Evolutionary conservation across 805 yeast species (phyloP), one percentile per base, ranked within the genome.

Genomic region (Metschnikowia aberdeeniae): DNA sequence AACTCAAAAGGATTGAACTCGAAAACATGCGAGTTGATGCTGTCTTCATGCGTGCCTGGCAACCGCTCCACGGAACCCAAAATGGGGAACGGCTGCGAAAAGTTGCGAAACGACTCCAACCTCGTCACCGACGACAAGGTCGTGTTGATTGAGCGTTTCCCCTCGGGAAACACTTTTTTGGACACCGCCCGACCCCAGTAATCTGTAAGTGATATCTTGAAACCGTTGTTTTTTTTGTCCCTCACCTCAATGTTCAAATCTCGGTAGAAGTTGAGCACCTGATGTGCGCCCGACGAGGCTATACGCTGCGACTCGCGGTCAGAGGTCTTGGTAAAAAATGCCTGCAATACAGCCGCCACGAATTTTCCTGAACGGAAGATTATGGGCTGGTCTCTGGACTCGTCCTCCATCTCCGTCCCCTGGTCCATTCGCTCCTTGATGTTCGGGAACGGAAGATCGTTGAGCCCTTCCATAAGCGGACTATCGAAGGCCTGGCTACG

Each of bases 101-200:
- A 61, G 27, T 49, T 59, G 47, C 54, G 52, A 50, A 73, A 80
- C 27, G 74, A 66, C 12, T 55, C 38, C 4, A 73, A 51, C 1
- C 45, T 42, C 1, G 60, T 50, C 11, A 70, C 58, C 2, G 75
- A 57, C 0, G 75, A 67, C 20, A 77, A 51, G 0, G 78, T 68
- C 2, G 59, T 50, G 11, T 72, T 68, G 3, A 73, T 68, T 2
- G 66, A 50, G 28, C 70, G 48, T 5, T 66, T 58, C 9, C 57
- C 42, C 20, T 56, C 55, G 0, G 75, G 71, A 41, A 78, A 74
- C 2, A 79, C 63, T 31, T 64, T 67, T 45, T 77, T 66, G 3
- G 79, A 66, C 30, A 82, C 63, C 0, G 86, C 86, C 48, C 80
- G 66, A 0, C 86, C 87, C 84, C 86, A 80, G 54, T 81, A 82